Evolutionary conservation across 352 stramenopile genomes (phyloP).

Genomic region (Paralagenidium karlingii): DNA sequence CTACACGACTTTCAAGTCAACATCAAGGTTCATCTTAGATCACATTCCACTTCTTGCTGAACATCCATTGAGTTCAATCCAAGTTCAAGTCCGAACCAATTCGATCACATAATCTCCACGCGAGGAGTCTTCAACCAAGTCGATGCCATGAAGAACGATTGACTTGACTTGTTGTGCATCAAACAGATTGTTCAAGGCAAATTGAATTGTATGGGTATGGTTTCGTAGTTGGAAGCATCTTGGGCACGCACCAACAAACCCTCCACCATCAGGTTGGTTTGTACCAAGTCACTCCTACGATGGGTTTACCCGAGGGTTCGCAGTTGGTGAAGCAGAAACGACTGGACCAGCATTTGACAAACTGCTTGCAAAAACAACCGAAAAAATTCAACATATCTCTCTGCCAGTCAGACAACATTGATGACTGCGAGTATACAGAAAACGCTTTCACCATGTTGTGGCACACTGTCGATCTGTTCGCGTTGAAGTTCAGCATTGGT

Average conservation of each 20-base stretch:
- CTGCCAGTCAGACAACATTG: background rate
- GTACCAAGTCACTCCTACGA: background rate
- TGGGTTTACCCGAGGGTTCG: slow-evolving; percentile 8
- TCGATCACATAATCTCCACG: slow-evolving; percentile 2
- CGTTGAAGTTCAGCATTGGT: slow-evolving; percentile 2
- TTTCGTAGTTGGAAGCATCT: too few species aligned
- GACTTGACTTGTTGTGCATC: slow-evolving; percentile 7
- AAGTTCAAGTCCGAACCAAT: slow-evolving; percentile 6
- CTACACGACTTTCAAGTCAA: slow-evolving; percentile 11
- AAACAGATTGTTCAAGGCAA: slow-evolving; percentile 8
- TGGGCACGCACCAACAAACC: slow-evolving; percentile 5
- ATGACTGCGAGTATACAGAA: too few species aligned
- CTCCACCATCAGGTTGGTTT: slow-evolving; percentile 7
- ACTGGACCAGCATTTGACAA: slow-evolving; percentile 10
- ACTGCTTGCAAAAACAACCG: slow-evolving; percentile 7
- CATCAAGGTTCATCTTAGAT: background rate
- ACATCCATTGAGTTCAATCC: slow-evolving; percentile 3
- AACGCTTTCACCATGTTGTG: slow-evolving; percentile 7
- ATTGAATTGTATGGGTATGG: too few species aligned
- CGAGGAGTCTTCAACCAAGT: slow-evolving; percentile 8
- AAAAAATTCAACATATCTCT: background rate
- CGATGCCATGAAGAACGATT: slow-evolving; percentile 8
- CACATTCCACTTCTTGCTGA: background rate
- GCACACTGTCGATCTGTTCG: slow-evolving; percentile 5
- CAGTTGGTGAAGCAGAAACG: slow-evolving; percentile 12